These are phyloP conservation scores for Sergeia podlipaevii DNA, from an alignment of 208 protist species.

Conservation along the genomic window DNA sequence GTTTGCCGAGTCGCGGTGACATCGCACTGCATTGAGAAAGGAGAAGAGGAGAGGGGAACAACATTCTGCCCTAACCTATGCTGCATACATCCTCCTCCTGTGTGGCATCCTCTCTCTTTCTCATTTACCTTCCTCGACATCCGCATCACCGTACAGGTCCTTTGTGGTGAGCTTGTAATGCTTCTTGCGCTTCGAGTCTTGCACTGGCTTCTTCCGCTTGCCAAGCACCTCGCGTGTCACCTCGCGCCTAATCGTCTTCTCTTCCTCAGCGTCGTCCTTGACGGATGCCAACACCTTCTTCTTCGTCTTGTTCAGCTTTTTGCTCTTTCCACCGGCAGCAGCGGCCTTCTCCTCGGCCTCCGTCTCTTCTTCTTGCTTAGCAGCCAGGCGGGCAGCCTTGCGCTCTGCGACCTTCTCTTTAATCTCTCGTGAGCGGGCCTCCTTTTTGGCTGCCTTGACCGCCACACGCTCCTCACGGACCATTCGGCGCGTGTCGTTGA, in stretches of 20 bases:
- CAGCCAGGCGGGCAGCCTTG: slow-evolving; percentile 9
- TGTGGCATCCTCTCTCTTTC: too few species aligned
- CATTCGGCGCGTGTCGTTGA: slow-evolving; percentile 54
- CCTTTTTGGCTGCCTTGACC: slow-evolving; percentile 28
- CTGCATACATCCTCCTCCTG: neutral
- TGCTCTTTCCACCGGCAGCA: slow-evolving; percentile 6
- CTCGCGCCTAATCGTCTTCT: slow-evolving; percentile 14
- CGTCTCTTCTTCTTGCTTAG: neutral
- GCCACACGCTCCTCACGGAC: slow-evolving; percentile 49
- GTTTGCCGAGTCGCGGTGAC: neutral
- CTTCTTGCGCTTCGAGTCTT: slow-evolving; percentile 84
- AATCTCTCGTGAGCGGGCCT: slow-evolving; percentile 11
- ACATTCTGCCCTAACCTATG: too few species aligned
- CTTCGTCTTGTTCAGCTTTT: slow-evolving; percentile 20
- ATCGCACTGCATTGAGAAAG: too few species aligned
- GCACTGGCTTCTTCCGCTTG: slow-evolving; percentile 40
- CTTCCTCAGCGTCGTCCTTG: neutral
- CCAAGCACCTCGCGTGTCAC: slow-evolving; percentile 17
- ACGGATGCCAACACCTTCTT: slow-evolving; percentile 20
- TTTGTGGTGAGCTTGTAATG: slow-evolving; percentile 75
- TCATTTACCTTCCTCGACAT: slow-evolving; percentile 10
- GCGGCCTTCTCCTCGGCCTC: slow-evolving; percentile 11
- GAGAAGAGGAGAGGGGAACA: too few species aligned
- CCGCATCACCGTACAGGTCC: slow-evolving; percentile 59
- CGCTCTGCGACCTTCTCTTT: slow-evolving; percentile 21